Percentiles rank a stretch among this genome's conserved stretches.
phyloP scores from a whole-genome alignment of 768 basidiomycete species.

The Suillus plorans region DNA sequence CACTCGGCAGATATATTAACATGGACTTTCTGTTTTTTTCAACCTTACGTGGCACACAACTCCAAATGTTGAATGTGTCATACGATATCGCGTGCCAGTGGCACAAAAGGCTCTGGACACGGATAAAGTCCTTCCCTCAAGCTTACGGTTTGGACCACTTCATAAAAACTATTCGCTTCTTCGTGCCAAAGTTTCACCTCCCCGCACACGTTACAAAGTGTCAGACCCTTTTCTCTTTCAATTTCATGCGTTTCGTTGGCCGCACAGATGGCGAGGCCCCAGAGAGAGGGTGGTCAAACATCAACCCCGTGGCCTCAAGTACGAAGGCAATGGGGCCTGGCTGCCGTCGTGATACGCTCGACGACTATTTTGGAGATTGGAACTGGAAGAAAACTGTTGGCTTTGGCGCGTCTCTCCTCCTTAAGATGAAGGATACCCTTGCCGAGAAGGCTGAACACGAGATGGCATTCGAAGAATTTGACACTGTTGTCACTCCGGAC shows the following conservation, averaged over 20 bases:
- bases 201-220: too few species aligned
- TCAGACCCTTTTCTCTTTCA: conserved; percentile 17
- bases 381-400: too few species aligned
- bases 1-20: not conserved
- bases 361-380: too few species aligned
- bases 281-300: conserved; percentile 9
- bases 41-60: not conserved
- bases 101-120: not conserved
- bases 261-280: conserved; percentile 36
- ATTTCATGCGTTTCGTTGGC: conserved; percentile 24
- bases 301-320: too few species aligned
- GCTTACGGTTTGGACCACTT: too few species aligned
- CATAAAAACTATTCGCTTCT: too few species aligned
- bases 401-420: not conserved
- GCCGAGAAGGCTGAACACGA: not conserved
- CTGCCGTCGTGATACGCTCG: too few species aligned
- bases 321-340: too few species aligned
- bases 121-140: too few species aligned
- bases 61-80: not conserved
- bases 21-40: conserved; percentile 15
- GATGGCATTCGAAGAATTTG: too few species aligned
- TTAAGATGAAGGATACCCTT: not conserved
- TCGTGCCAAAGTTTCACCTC: too few species aligned
- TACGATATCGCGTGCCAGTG: conserved; percentile 31
- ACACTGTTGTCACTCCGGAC: too few species aligned